These are phyloP conservation scores for Umbellularia californica DNA, from an alignment of 164 flowering plant species.

Conservation along the genomic window DNA sequence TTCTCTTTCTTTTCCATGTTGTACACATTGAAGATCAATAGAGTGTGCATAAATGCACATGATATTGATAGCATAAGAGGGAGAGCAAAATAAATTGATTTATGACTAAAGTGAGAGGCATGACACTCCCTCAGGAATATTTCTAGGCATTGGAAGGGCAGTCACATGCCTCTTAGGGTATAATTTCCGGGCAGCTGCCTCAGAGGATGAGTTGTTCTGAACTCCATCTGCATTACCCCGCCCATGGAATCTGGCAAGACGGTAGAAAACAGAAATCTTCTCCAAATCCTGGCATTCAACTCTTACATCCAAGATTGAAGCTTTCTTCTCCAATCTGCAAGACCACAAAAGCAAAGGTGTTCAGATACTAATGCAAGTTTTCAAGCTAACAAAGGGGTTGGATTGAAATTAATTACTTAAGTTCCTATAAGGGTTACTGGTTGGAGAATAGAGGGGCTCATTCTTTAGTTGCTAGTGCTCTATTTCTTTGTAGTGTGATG, in stretches of 20 bases:
- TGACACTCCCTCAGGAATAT: slow-evolving; percentile 69
- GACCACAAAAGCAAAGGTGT: neutral
- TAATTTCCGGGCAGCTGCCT: slow-evolving; percentile 26
- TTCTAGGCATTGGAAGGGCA: slow-evolving; percentile 61
- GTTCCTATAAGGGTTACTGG: too few relatives aligned
- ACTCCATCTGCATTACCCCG: slow-evolving; percentile 36
- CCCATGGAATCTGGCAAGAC: slow-evolving; percentile 78
- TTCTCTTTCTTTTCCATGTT: neutral
- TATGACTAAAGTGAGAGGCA: slow-evolving; percentile 69
- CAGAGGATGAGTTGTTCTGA: slow-evolving; percentile 38
- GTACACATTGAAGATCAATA: neutral
- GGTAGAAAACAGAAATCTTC: slow-evolving; percentile 62
- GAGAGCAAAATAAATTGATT: slow-evolving; percentile 35
- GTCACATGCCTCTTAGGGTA: slow-evolving; percentile 68
- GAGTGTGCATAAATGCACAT: neutral
- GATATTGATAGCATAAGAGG: slow-evolving; percentile 6
- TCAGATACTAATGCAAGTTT: too few relatives aligned
- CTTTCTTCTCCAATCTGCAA: slow-evolving; percentile 62
- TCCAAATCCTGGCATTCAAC: slow-evolving; percentile 73
- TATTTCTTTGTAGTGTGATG: too few relatives aligned
- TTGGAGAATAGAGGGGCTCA: too few relatives aligned
- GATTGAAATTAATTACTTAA: too few relatives aligned
- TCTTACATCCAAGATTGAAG: slow-evolving; percentile 52
- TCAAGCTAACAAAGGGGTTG: too few relatives aligned
- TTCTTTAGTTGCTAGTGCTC: too few relatives aligned